phyloP scores from a whole-genome alignment of 1,139 yeast species.

The Candida sanyaensis region DNA sequence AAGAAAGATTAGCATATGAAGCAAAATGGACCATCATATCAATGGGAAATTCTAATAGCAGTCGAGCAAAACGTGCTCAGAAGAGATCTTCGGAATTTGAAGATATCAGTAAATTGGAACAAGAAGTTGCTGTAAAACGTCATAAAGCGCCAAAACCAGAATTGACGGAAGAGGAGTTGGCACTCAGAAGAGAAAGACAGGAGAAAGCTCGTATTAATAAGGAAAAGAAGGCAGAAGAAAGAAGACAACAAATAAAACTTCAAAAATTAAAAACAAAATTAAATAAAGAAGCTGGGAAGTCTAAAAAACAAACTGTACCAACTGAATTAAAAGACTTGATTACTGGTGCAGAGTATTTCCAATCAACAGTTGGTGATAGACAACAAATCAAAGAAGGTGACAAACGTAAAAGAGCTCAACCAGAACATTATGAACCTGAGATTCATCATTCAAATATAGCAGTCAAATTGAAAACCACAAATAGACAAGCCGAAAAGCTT shows the following conservation, averaged over 20 bases:
- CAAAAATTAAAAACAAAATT: constrained; percentile 3
- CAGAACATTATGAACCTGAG: constrained; percentile 29
- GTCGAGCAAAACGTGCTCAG: constrained; percentile 5
- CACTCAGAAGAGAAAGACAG: not conserved
- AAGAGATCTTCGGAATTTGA: constrained; percentile 9
- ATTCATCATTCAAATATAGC: constrained; percentile 12
- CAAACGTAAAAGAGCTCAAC: constrained; percentile 32
- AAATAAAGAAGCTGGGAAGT: constrained; percentile 11
- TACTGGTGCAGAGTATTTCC: constrained; percentile 38
- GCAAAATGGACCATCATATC: constrained; percentile 36
- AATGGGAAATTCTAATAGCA: constrained; percentile 1
- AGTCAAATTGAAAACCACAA: constrained; percentile 7
- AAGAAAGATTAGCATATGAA: constrained; percentile 38
- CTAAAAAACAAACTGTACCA: constrained; percentile 11
- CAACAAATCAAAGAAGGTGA: constrained; percentile 31
- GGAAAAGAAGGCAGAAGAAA: constrained; percentile 1
- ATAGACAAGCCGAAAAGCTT: constrained; percentile 13
- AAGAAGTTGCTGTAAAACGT: constrained; percentile 7
- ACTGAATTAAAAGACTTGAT: constrained; percentile 15
- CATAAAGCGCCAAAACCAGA: not conserved
- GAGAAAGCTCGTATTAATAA: not conserved
- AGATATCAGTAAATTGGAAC: constrained; percentile 10
- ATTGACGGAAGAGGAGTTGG: constrained; percentile 10
- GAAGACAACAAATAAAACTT: not conserved
- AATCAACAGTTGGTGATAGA: constrained; percentile 40